phyloP scores from a whole-genome alignment of 2,329 filamentous ascomycete species.

The Epichloe aotearoae region DNA sequence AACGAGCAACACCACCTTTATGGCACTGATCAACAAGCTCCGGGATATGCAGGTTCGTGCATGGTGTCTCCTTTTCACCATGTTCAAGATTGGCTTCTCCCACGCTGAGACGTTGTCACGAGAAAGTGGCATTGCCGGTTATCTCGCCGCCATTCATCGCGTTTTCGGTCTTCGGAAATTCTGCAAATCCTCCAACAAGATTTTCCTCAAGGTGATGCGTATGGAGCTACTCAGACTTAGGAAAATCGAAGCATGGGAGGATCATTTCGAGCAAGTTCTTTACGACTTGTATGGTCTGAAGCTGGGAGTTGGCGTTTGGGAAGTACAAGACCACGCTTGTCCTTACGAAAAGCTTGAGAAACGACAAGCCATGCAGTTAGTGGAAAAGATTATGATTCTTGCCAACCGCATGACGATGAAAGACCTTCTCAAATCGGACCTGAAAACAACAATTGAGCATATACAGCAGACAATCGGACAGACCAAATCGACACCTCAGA shows the following conservation, averaged over 20 bases:
- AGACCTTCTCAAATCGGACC: slow-evolving; percentile 79
- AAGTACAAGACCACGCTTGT: slow-evolving; percentile 69
- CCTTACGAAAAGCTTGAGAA: slow-evolving; percentile 65
- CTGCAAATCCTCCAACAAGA: slow-evolving; percentile 74
- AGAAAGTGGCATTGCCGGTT: slow-evolving; percentile 63
- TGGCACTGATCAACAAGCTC: slow-evolving; percentile 48
- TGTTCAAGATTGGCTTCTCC: slow-evolving; percentile 67
- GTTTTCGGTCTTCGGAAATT: slow-evolving; percentile 71
- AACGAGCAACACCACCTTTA: slow-evolving; percentile 40
- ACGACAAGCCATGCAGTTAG: slow-evolving; percentile 63
- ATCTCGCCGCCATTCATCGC: slow-evolving; percentile 69
- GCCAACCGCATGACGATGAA: slow-evolving; percentile 78
- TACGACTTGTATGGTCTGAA: slow-evolving; percentile 75
- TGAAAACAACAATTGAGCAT: slow-evolving; percentile 82
- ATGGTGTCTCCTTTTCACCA: slow-evolving; percentile 76
- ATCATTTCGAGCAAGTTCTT: slow-evolving; percentile 73
- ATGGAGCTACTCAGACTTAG: slow-evolving; percentile 68
- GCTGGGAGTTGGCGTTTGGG: slow-evolving; percentile 52
- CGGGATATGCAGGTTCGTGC: slow-evolving; percentile 77
- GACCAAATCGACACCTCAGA: slow-evolving; percentile 63
- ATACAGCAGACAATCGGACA: slow-evolving; percentile 78
- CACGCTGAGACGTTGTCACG: slow-evolving; percentile 45
- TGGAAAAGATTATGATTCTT: slow-evolving; percentile 72
- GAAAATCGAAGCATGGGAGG: slow-evolving; percentile 69
- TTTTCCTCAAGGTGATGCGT: slow-evolving; percentile 81